Percentiles rank a stretch among this genome's conserved stretches.
These are phyloP conservation scores for Yarrowia galli DNA, from an alignment of 1,139 yeast species.

Conservation along the genomic window DNA sequence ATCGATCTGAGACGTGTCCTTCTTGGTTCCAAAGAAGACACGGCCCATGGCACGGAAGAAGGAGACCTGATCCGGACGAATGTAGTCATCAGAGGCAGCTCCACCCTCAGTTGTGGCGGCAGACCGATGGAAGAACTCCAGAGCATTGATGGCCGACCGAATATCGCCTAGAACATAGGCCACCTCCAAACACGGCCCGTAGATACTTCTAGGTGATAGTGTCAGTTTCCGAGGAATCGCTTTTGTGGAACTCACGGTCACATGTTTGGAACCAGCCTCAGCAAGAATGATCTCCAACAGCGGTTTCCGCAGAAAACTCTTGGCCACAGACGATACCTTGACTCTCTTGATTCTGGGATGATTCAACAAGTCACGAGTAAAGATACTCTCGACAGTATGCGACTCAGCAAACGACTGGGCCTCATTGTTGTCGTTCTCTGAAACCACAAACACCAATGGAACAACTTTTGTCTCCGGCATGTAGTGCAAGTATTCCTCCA, in stretches of 20 bases:
- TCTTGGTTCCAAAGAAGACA: constrained; percentile 29
- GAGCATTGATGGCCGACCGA: constrained; percentile 21
- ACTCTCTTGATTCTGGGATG: constrained; percentile 17
- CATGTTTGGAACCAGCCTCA: constrained; percentile 21
- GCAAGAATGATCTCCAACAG: constrained; percentile 14
- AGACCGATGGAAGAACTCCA: constrained; percentile 25
- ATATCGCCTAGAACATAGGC: constrained; percentile 28
- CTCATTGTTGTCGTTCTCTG: constrained; percentile 27
- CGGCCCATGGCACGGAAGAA: constrained; percentile 35
- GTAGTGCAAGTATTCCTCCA: constrained; percentile 22
- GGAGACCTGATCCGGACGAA: constrained; percentile 20
- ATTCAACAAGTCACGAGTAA: constrained; percentile 5
- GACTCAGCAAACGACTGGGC: constrained; percentile 20
- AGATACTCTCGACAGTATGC: constrained; percentile 31
- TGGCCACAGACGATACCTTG: constrained; percentile 13
- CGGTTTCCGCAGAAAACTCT: neutral
- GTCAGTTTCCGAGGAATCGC: constrained; percentile 14
- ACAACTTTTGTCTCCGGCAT: neutral
- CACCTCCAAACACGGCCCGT: constrained; percentile 7
- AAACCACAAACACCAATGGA: constrained; percentile 22
- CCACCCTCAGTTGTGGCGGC: neutral
- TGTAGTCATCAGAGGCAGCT: neutral
- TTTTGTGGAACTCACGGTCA: constrained; percentile 12
- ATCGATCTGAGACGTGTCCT: constrained; percentile 19
- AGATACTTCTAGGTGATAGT: neutral